phyloP scores from a whole-genome alignment of 2,329 filamentous ascomycete species.

The Cryoendolithus antarcticus region DNA sequence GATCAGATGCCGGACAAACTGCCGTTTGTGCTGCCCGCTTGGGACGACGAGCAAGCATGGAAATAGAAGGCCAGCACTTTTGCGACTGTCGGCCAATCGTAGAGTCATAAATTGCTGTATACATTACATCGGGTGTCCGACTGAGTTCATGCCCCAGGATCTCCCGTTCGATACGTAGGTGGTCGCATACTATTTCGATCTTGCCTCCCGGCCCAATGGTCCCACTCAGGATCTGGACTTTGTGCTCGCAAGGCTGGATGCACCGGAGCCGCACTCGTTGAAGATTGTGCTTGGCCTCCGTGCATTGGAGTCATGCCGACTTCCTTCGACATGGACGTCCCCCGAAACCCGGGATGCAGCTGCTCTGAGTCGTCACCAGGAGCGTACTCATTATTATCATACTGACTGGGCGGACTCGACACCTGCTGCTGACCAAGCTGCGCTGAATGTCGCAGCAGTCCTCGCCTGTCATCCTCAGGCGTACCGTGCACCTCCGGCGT shows the following conservation, averaged over 20 bases:
- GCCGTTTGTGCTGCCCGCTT: conserved; percentile 41
- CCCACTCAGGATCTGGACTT: too few relatives aligned
- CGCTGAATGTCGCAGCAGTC: conserved; percentile 13
- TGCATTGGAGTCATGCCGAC: too few relatives aligned
- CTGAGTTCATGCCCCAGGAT: too few relatives aligned
- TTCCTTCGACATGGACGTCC: background rate
- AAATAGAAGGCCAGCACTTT: background rate
- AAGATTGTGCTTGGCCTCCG: too few relatives aligned
- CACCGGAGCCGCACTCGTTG: too few relatives aligned
- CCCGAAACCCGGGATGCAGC: background rate
- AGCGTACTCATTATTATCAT: conserved; percentile 3
- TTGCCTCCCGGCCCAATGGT: too few relatives aligned
- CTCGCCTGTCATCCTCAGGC: conserved; percentile 16
- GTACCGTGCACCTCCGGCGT: background rate
- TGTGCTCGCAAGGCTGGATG: too few relatives aligned
- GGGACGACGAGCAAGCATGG: conserved; percentile 30
- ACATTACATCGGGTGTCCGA: too few relatives aligned
- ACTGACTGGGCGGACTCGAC: background rate
- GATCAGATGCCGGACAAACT: conserved; percentile 42
- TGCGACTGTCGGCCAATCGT: too few relatives aligned
- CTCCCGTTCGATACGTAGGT: too few relatives aligned
- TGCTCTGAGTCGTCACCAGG: conserved; percentile 4
- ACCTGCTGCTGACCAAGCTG: conserved; percentile 4
- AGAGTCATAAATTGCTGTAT: too few relatives aligned
- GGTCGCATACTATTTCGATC: too few relatives aligned